These are phyloP conservation scores for Dendrostoma leiphaemia DNA, from an alignment of 2,329 filamentous ascomycete species.

Conservation along the genomic window DNA sequence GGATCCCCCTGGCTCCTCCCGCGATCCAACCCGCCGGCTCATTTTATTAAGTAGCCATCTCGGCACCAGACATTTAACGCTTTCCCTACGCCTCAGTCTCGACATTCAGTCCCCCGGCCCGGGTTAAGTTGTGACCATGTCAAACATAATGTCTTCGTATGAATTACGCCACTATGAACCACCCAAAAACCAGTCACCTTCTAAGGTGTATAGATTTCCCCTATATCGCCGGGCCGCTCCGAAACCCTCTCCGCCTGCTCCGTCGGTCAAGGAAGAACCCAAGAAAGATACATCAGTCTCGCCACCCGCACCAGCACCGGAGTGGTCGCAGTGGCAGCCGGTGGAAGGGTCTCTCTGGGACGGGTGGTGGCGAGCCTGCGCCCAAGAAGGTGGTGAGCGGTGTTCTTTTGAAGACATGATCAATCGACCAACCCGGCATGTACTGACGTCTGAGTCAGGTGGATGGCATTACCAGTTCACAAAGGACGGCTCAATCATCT, in stretches of 20 bases:
- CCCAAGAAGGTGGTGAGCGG: constrained; percentile 1
- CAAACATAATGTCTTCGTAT: constrained; percentile 10
- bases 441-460: constrained; percentile 2
- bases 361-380: constrained; percentile 14
- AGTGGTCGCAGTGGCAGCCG: constrained; percentile 15
- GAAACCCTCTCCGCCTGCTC: neutral
- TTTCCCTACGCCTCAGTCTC: neutral
- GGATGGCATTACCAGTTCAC: constrained; percentile 15
- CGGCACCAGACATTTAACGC: neutral
- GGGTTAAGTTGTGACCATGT: neutral
- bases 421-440: neutral
- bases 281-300: neutral
- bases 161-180: constrained; percentile 3
- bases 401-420: neutral
- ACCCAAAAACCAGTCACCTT: neutral
- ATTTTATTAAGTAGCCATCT: neutral
- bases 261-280: neutral
- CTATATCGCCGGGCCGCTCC: neutral
- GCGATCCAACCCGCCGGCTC: neutral
- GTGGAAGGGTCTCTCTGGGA: constrained; percentile 7
- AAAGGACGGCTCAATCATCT: constrained; percentile 12
- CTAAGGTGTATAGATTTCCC: neutral
- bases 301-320: neutral
- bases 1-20: neutral
- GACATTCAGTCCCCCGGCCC: neutral